Percentiles rank a stretch among this genome's conserved stretches.
Conservation (phyloP, 192 early-diverging fungal genomes). For the Diversispora epigaea region DNA sequence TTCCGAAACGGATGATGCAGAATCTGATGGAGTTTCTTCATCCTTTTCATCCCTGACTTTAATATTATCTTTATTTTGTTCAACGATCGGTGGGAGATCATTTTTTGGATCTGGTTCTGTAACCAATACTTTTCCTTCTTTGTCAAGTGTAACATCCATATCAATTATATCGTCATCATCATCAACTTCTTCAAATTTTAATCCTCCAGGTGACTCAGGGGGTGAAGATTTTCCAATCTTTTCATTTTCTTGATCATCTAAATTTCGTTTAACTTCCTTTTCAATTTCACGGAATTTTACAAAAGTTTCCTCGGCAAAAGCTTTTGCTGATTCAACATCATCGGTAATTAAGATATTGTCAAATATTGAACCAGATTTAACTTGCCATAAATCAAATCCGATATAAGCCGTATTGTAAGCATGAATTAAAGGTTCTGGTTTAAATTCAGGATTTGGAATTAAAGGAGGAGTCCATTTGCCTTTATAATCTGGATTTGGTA, state of each 20-base stretch:
- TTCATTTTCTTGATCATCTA: slow-evolving; percentile 40
- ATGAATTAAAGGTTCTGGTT: slow-evolving; percentile 79
- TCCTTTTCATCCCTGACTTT: not conserved
- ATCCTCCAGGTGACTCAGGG: slow-evolving; percentile 22
- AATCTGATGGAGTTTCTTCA: not conserved
- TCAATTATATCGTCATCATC: slow-evolving; percentile 17
- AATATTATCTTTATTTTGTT: not conserved
- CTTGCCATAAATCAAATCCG: slow-evolving; percentile 96
- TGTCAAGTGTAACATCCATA: not conserved
- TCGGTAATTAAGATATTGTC: slow-evolving; percentile 93
- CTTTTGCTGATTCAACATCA: slow-evolving; percentile 72
- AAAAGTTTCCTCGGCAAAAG: slow-evolving; percentile 71
- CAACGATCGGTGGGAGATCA: not conserved
- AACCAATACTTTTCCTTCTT: slow-evolving; percentile 15
- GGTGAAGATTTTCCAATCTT: not conserved
- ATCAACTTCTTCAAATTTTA: slow-evolving; percentile 35
- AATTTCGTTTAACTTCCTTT: slow-evolving; percentile 61
- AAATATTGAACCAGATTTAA: slow-evolving; percentile 88
- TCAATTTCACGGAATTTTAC: slow-evolving; percentile 64
- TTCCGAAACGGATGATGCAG: no score
- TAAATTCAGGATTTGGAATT: slow-evolving; percentile 93
- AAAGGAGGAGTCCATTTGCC: slow-evolving; percentile 85
- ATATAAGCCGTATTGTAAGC: slow-evolving; percentile 83
- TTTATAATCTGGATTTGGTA: slow-evolving; percentile 91
- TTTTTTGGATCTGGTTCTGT: slow-evolving; percentile 10